phyloP scores from a whole-genome alignment of 371 early-diverging fungal genomes.

The Apophysomyces ossiformis region DNA sequence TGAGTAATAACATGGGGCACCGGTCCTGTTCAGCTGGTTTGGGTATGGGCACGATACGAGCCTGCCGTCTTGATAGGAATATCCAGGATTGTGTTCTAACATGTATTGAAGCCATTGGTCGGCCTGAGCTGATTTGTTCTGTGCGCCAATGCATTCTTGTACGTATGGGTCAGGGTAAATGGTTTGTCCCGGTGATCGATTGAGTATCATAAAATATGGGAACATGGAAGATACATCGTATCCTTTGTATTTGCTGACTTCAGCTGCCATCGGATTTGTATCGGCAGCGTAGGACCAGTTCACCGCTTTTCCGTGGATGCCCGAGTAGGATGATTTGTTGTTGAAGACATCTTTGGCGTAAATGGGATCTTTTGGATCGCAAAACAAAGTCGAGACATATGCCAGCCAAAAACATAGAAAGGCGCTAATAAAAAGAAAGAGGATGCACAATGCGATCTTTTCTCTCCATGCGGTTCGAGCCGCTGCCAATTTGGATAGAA shows the following conservation, averaged over 20 bases:
- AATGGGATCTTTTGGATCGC: constrained; percentile 40
- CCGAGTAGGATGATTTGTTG: constrained; percentile 34
- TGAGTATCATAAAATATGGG: constrained; percentile 42
- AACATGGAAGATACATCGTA: constrained; percentile 51
- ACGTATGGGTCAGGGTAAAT: constrained; percentile 23
- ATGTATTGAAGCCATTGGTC: constrained; percentile 44
- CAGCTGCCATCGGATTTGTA: constrained; percentile 20
- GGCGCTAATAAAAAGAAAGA: constrained; percentile 33
- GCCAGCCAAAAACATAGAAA: constrained; percentile 51
- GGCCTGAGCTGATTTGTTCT: constrained; percentile 28
- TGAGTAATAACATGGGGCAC: constrained; percentile 44
- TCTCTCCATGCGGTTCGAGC: constrained; percentile 53
- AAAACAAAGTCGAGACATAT: constrained; percentile 46
- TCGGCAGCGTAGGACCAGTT: constrained; percentile 30
- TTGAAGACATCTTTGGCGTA: constrained; percentile 30
- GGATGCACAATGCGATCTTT: constrained; percentile 43
- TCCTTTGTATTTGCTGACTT: constrained; percentile 41
- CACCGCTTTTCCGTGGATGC: constrained; percentile 48
- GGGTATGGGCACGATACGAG: constrained; percentile 46
- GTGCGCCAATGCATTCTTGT: constrained; percentile 38
- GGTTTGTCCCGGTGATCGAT: constrained; percentile 21
- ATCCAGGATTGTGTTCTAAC: constrained; percentile 41
- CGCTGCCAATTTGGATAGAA: constrained; percentile 20
- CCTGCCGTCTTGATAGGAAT: constrained; percentile 21
- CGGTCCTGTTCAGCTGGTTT: constrained; percentile 29